These are phyloP conservation scores for Lodderomyces orthopsilosis DNA, from an alignment of 1,139 yeast genomes.

Conservation along the genomic window DNA sequence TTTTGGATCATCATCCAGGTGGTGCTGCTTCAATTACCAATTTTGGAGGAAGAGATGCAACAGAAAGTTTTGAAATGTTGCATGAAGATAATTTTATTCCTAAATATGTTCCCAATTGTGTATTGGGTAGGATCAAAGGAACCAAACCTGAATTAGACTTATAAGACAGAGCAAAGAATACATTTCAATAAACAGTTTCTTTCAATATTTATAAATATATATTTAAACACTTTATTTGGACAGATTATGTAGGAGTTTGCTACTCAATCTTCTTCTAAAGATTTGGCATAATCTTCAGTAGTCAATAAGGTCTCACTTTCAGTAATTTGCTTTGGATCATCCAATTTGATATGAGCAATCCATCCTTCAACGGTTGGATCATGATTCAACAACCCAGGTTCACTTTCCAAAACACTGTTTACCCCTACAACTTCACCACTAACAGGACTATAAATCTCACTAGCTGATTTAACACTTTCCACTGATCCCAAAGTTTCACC, in stretches of 20 bases:
- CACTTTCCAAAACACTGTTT: constrained; percentile 61
- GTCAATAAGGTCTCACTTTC: constrained; percentile 32
- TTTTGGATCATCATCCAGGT: constrained; percentile 84
- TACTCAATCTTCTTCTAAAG: constrained; percentile 45
- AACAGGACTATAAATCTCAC: constrained; percentile 90
- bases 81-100: constrained; percentile 55
- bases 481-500: constrained; percentile 92
- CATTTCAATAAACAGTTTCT: too few species aligned
- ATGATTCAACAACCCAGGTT: constrained; percentile 75
- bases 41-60: constrained; percentile 90
- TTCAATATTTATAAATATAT: constrained; percentile 5
- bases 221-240: not conserved
- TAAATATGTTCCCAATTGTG: constrained; percentile 46
- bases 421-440: constrained; percentile 72
- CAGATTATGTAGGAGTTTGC: not conserved
- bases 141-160: constrained; percentile 32
- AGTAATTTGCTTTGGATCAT: constrained; percentile 27
- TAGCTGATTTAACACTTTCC: constrained; percentile 92
- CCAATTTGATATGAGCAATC: constrained; percentile 74
- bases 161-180: not conserved
- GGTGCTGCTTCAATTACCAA: constrained; percentile 70
- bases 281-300: constrained; percentile 62
- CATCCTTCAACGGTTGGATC: constrained; percentile 95
- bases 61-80: constrained; percentile 69
- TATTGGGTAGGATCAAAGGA: constrained; percentile 51